A percentile compares a stretch with the other conserved stretches of the same genome.
Evolutionary conservation across 805 yeast species (phyloP).

Genomic region (Spathaspora gorwiae): DNA sequence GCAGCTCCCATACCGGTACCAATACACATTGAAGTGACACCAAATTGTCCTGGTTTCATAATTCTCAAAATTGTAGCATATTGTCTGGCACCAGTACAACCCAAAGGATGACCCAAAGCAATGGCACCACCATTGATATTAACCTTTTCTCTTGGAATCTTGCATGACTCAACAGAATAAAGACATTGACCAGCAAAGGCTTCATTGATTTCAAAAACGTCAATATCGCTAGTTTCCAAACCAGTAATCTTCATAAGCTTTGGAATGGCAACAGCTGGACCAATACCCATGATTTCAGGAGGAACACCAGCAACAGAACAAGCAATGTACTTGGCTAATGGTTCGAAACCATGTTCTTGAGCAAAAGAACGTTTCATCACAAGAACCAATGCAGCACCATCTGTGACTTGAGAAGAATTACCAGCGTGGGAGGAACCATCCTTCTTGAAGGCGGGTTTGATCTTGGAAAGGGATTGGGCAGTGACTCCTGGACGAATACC

Average conservation of each 20-base stretch:
- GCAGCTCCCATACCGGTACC: slow-evolving; percentile 99
- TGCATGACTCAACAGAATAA: slow-evolving; percentile 60
- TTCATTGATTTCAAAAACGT: slow-evolving; percentile 85
- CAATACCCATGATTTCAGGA: slow-evolving; percentile 96
- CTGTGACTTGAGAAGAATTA: slow-evolving; percentile 92
- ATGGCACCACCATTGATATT: slow-evolving; percentile 97
- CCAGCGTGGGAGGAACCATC: slow-evolving; percentile 93
- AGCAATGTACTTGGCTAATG: slow-evolving; percentile 75
- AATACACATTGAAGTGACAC: slow-evolving; percentile 92
- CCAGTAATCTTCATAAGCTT: slow-evolving; percentile 60
- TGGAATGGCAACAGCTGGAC: slow-evolving; percentile 96
- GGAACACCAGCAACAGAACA: slow-evolving; percentile 88
- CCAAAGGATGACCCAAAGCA: slow-evolving; percentile 87
- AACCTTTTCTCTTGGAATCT: slow-evolving; percentile 57
- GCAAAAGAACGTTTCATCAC: slow-evolving; percentile 85
- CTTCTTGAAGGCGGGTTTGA: slow-evolving; percentile 81
- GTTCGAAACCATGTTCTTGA: slow-evolving; percentile 61
- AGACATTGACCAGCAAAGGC: slow-evolving; percentile 95
- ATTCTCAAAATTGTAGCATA: slow-evolving; percentile 82
- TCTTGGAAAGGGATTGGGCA: slow-evolving; percentile 63
- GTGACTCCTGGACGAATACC: slow-evolving; percentile 90
- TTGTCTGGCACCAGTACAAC: slow-evolving; percentile 76
- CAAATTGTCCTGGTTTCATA: slow-evolving; percentile 73
- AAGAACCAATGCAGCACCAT: slow-evolving; percentile 90
- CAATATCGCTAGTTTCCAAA: slow-evolving; percentile 59